Base-by-base conservation (phyloP, 73 alveolate genomes). In the Paraurostyla sp. region DNA sequence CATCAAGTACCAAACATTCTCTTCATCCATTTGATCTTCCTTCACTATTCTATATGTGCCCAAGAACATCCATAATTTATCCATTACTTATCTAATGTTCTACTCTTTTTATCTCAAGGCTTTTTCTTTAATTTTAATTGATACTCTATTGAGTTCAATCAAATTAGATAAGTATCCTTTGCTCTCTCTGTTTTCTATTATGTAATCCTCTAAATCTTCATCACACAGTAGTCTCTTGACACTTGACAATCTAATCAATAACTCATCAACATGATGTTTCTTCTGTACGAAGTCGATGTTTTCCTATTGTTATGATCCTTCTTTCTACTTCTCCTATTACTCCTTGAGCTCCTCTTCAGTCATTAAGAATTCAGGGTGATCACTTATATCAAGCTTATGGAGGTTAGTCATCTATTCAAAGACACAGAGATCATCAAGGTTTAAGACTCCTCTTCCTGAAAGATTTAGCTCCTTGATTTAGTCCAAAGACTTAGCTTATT, bases 41-140 rank as follows among this genome's bases (percentile, higher is more conserved):
- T 98, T 87, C 46, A 93, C 95, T 29, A 97, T 78, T 69, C 99
- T 92, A 58, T 97, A 97, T 57, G 96, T 95, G 36, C 96, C 95
- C 32, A 95, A 92, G 32, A 62, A 87, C 65, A 71, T 92, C 97
- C 98, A 97, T 71, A 97, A 57, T 40, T 96, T 76, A 63, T 93
- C 69, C 87, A 89, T 92, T 0, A 96, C 92, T 68, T 76, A 82
- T 71, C 48, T 89, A 71, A 82, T 94, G 87, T 83, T 95, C 90
- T 85, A 69, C 57, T 80, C 85, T 71, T 68, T 90, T n/a, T 43
- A 87, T 16, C 57, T 81, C 56, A 62, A 90, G 32, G 42, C 63
- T 58, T 42, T 76, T 36, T 48, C 88, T 33, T 83, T 65, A 59
- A 80, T 63, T 30, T 60, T 85, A 38, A 85, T 36, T 29, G 90